Evolutionary conservation across 257 asterid genomes (phyloP).

Genomic region (Knoxia roxburghii): DNA sequence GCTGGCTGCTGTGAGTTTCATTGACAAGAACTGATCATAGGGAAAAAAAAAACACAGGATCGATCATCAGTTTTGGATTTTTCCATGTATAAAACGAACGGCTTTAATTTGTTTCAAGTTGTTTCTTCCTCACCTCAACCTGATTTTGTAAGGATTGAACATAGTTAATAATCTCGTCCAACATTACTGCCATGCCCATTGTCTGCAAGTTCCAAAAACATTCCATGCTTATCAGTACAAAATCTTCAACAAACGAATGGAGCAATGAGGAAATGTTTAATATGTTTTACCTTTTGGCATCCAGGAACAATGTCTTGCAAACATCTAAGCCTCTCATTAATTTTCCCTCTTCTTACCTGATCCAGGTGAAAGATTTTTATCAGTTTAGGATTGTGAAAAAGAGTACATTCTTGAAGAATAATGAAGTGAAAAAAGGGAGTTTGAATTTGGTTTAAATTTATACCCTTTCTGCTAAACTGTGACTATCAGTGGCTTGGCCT

Average conservation of each 20-base stretch:
- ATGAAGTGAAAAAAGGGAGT: not conserved
- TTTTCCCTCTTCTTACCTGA: slow-evolving; percentile 89
- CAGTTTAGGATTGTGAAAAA: not conserved
- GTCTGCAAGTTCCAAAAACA: slow-evolving; percentile 45
- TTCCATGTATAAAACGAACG: not conserved
- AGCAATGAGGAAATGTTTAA: slow-evolving; percentile 19
- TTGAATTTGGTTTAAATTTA: slow-evolving; percentile 14
- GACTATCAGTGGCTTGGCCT: slow-evolving; percentile 95
- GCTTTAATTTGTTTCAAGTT: not conserved
- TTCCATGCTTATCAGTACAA: not conserved
- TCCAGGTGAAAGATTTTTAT: not conserved
- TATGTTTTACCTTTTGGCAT: slow-evolving; percentile 90
- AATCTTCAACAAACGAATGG: too few species aligned
- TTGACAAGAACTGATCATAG: slow-evolving; percentile 65
- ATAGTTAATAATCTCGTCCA: slow-evolving; percentile 85
- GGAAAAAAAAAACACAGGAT: not conserved
- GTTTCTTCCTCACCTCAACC: slow-evolving; percentile 89
- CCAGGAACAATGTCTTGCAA: slow-evolving; percentile 94
- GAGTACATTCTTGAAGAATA: not conserved
- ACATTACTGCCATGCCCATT: slow-evolving; percentile 96
- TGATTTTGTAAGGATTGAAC: slow-evolving; percentile 89
- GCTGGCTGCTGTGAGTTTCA: slow-evolving; percentile 88
- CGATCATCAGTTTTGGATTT: not conserved
- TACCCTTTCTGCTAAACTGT: slow-evolving; percentile 97
- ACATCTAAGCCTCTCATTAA: slow-evolving; percentile 72